A percentile compares a stretch with the other conserved stretches of the same genome.
Evolutionary conservation across 305 asterid species (phyloP).

Genomic region (Rubia peregrina): DNA sequence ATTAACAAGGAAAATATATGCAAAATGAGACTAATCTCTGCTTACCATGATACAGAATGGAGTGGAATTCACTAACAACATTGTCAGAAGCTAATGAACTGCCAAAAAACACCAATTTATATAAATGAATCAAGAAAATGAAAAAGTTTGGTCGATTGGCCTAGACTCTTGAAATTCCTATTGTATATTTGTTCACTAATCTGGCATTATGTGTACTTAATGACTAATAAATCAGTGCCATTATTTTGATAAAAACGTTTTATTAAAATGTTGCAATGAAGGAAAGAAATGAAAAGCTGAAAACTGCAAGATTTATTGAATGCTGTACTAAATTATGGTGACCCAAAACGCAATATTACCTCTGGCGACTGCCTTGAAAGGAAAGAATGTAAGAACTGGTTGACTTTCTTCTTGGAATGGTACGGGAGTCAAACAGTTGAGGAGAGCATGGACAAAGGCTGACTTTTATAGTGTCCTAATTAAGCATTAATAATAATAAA

Average conservation of each 20-base stretch:
- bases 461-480: not conserved
- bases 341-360: not conserved
- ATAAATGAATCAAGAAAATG: too few relatives aligned
- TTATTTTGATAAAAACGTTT: not conserved
- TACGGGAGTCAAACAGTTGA: not conserved
- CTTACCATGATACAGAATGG: slow-evolving; percentile 22
- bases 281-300: not conserved
- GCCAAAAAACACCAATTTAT: not conserved
- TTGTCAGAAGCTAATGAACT: slow-evolving; percentile 7
- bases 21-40: not conserved
- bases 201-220: not conserved
- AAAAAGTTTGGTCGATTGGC: not conserved
- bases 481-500: not conserved
- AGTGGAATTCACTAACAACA: slow-evolving; percentile 10
- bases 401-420: too few relatives aligned
- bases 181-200: not conserved
- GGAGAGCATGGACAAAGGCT: not conserved
- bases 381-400: not conserved
- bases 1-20: not conserved
- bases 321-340: not conserved
- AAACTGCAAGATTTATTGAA: not conserved
- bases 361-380: not conserved
- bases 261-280: not conserved
- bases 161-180: not conserved
- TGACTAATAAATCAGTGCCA: not conserved